These are phyloP conservation scores for Podospora pseudopauciseta DNA, from an alignment of 495 filamentous ascomycete species.

Conservation along the genomic window DNA sequence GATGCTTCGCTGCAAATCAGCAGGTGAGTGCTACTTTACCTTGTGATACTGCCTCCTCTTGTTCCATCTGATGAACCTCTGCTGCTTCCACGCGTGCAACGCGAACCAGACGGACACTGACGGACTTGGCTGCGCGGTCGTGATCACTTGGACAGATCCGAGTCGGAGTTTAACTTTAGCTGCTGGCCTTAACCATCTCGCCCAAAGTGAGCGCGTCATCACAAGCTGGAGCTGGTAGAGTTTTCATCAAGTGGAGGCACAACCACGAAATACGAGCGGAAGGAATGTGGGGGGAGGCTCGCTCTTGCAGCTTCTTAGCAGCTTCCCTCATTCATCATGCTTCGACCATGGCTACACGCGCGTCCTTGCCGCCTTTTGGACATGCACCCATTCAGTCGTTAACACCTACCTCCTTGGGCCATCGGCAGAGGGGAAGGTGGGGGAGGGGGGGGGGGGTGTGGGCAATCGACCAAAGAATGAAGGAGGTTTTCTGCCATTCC, in stretches of 20 bases:
- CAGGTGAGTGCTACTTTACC: neutral
- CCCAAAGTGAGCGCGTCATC: neutral
- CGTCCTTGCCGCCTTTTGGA: neutral
- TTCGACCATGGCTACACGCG: neutral
- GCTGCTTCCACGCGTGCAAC: neutral
- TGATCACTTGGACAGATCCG: neutral
- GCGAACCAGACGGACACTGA: neutral
- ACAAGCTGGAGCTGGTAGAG: neutral
- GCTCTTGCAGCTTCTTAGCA: too few relatives aligned
- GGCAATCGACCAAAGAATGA: neutral
- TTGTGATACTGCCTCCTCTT: neutral
- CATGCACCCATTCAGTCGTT: neutral
- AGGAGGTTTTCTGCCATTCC: too few relatives aligned
- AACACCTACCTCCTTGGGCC: slow-evolving; percentile 8
- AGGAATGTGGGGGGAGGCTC: neutral
- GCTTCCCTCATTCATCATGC: too few relatives aligned
- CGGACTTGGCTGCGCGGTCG: neutral
- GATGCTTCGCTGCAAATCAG: neutral
- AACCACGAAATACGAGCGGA: neutral
- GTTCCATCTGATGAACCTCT: neutral
- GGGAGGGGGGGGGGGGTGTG: neutral
- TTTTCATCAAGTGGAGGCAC: neutral
- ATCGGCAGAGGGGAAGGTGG: neutral
- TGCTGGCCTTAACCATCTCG: neutral
- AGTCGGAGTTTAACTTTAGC: neutral